These are phyloP conservation scores for Trichoderma atrobrunneum DNA, from an alignment of 2,329 filamentous ascomycete species.

Conservation along the genomic window DNA sequence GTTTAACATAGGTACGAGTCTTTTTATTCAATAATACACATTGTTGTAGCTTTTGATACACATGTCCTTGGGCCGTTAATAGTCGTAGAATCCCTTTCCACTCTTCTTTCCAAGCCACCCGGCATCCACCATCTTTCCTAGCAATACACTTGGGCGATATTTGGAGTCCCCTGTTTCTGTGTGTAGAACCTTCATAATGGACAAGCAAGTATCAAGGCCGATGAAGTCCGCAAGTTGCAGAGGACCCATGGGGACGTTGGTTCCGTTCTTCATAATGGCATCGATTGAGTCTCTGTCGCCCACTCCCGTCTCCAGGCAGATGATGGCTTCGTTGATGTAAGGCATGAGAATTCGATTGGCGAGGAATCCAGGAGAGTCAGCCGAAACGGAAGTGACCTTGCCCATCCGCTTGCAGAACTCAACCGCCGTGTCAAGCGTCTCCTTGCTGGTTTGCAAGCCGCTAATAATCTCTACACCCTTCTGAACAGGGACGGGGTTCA, in stretches of 20 bases:
- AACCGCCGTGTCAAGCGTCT: conserved; percentile 78
- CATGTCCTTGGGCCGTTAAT: conserved; percentile 44
- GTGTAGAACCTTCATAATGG: conserved; percentile 95
- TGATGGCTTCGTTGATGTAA: conserved; percentile 97
- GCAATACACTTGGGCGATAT: conserved; percentile 82
- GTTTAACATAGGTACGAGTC: neutral
- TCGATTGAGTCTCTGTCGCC: conserved; percentile 91
- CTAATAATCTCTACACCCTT: conserved; percentile 98
- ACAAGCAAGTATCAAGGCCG: conserved; percentile 89
- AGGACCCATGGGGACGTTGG: conserved; percentile 97
- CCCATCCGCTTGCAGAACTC: conserved; percentile 89
- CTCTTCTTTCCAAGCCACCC: conserved; percentile 98
- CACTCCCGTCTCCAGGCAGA: conserved; percentile 91
- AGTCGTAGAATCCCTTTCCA: conserved; percentile 93
- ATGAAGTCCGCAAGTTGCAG: conserved; percentile 95
- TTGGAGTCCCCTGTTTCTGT: conserved; percentile 92
- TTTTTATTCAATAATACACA: neutral
- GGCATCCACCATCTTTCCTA: conserved; percentile 95
- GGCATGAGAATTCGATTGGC: conserved; percentile 98
- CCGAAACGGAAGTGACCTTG: conserved; percentile 83
- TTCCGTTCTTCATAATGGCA: conserved; percentile 98
- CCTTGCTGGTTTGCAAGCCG: conserved; percentile 82
- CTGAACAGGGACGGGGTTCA: conserved; percentile 97
- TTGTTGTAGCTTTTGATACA: neutral
- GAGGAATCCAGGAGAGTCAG: conserved; percentile 89